Base-by-base conservation (phyloP, 441 rosid genomes). In the Mallotus japonicus region DNA sequence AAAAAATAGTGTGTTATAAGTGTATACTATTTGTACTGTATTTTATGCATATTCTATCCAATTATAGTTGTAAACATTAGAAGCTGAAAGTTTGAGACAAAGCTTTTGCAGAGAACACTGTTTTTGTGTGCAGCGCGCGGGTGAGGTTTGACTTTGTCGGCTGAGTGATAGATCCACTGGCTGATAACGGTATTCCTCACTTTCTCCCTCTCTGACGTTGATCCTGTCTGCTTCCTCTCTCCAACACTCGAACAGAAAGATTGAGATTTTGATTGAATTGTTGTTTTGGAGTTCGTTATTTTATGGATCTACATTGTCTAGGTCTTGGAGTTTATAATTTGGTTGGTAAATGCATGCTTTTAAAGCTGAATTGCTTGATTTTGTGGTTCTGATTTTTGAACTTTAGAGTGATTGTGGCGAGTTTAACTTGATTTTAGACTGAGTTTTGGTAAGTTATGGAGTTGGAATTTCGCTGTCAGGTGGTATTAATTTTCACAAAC, bases 231-330 rank as follows among this genome's bases (percentile, higher is more conserved):
- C 37, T 13, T 51, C 50, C 44, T 37, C 40, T 37, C 40, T 37
- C 40, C 40, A 4, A 4, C 6, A 14, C 12, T 6, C 50, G 40
- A n/a, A n/a, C 40, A 47, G 56, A 22, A 40, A 37, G 34, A 34
- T n/a, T 53, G 44, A 67, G 71, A 68, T 68, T 37, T 8, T 54
- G 50, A 11, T 37, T 17, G 47, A 68, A 55, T 55, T 68, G n/a
- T 53, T 49, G n/a, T 14, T n/a, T 68, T 54, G 32, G 49, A 54
- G 71, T 15, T 54, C 58, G 28, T 8, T 68, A 61, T 54, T 68
- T 60, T 68, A 24, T 34, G 50, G 62, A 68, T 68, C 71, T 68
- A 19, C 71, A 53, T 68, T 68, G 61, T 55, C 32, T 54, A 8
- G 40, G 42, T 50, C 32, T 17, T 68, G 14, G 34, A 54, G 5